Evolutionary conservation across 202 grass and related monocot species (phyloP), one percentile per base, ranked within the genome.

Genomic region (Cymbopogon flexuosus): DNA sequence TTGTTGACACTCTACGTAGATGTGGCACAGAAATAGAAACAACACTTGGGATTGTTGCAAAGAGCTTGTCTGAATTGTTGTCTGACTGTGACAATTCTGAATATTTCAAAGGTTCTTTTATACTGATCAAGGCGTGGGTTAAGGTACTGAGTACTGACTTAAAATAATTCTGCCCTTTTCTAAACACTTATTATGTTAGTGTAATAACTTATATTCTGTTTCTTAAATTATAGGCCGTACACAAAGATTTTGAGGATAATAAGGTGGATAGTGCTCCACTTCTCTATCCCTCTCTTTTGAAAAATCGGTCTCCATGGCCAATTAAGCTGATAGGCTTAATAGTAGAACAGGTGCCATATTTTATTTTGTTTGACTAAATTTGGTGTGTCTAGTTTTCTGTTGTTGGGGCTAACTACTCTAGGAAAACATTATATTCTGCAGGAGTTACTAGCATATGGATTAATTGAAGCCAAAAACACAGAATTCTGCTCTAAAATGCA

Each of bases 41-140:
- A 24, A 84, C 79, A 37, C 30, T 8, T 39, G 81, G 78, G 74
- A 62, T 92, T 75, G 51, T 88, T 86, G 81, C 59, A n/a, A 75
- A 74, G 72, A 94, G 85, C 87, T 80, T 97, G 33, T 81, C 68
- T 86, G 35, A 91, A 81, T 37, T 92, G 18, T 79, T 87, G 61
- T 29, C 30, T 57, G 34, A 78, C 84, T 82, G 70, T 41, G 54
- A 80, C 69, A 73, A 75, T 16, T 68, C 76, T 43, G 70, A 79
- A 78, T 66, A 79, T 80, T 79, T 78, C 13, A 59, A 79, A 71
- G 75, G 88, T 22, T 87, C 78, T 67, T 92, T 89, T 23, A 47
- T 42, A 69, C 88, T 97, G 65, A 80, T 92, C 65, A 87, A 93
- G 66, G 74, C 80, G 46, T 97, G 91, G 94, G 91, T 92, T 79